Evolutionary conservation across 768 basidiomycete species (phyloP).

Genomic region (Phlebiopsis gigantea): DNA sequence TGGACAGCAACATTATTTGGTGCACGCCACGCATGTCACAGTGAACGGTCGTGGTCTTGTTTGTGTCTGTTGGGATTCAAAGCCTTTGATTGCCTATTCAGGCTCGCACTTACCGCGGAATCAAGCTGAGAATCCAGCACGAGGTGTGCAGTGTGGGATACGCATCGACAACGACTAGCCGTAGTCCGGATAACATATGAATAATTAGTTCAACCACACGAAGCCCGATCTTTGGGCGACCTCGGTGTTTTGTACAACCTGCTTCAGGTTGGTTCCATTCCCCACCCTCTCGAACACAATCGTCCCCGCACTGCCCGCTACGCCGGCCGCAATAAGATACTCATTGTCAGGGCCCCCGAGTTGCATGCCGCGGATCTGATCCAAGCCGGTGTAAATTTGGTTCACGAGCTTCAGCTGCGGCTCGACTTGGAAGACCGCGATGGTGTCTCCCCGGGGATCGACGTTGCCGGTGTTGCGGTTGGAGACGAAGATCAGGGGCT

Average conservation of each 20-base stretch:
- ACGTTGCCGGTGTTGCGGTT: conserved; percentile 54
- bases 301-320: conserved; percentile 49
- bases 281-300: conserved; percentile 51
- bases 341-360: conserved; percentile 45
- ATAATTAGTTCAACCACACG: conserved; percentile 36
- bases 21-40: no score
- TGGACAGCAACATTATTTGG: no score
- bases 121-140: no score
- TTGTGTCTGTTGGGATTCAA: neutral
- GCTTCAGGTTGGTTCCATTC: conserved; percentile 44
- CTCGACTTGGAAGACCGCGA: conserved; percentile 54
- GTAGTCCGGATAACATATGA: no score
- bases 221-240: conserved; percentile 49
- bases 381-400: conserved; percentile 58
- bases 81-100: neutral
- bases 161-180: no score
- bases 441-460: conserved; percentile 54
- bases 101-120: no score
- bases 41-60: no score
- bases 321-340: conserved; percentile 51
- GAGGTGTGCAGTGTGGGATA: no score
- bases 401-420: conserved; percentile 38
- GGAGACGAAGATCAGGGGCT: conserved; percentile 57
- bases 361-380: conserved; percentile 64
- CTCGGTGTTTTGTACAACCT: conserved; percentile 49